These are phyloP conservation scores for Brasilioporus rufonigricans DNA, from an alignment of 768 basidiomycete genomes.

Conservation along the genomic window DNA sequence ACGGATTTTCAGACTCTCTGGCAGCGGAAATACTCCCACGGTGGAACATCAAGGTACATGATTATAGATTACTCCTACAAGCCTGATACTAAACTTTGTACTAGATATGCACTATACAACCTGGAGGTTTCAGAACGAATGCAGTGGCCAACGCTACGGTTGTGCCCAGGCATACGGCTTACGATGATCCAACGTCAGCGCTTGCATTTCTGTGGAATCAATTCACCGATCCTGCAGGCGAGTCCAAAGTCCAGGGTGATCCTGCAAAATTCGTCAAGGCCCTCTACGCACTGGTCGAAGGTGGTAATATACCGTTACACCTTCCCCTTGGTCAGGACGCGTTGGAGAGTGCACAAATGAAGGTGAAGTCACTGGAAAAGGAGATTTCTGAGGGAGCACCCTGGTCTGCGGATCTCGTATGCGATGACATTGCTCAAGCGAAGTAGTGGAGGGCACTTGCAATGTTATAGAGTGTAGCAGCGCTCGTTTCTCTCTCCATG, in stretches of 20 bases:
- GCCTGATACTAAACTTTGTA: neutral
- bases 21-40: no score
- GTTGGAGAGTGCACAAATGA: neutral
- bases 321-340: neutral
- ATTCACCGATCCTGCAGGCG: no score
- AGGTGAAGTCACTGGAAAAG: neutral
- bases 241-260: no score
- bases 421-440: no score
- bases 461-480: no score
- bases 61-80: neutral
- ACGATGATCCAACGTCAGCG: no score
- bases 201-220: no score
- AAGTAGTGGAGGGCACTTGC: no score
- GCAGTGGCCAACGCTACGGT: neutral
- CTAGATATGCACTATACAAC: neutral
- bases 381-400: neutral
- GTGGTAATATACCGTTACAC: neutral
- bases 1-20: neutral
- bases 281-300: neutral
- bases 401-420: conserved; percentile 7
- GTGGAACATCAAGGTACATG: neutral
- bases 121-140: neutral
- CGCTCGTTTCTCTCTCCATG: no score
- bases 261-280: neutral
- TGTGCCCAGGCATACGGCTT: neutral